Evolutionary conservation across 768 basidiomycete genomes (phyloP), one percentile per base, ranked within the genome.

Genomic region (Suillus brevipes): DNA sequence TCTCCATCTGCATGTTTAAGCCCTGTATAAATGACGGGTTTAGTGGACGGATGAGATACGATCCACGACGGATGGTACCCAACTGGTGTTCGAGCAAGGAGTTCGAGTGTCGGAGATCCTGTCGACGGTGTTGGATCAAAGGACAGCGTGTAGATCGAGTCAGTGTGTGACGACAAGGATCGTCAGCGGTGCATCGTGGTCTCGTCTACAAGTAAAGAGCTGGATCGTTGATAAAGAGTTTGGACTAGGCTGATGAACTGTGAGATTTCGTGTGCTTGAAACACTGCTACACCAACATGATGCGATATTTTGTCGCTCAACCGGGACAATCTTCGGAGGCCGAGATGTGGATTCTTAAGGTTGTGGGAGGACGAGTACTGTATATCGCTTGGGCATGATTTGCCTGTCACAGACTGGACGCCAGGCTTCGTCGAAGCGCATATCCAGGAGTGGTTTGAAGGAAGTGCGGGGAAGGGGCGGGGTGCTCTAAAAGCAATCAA

Each of bases 41-140:
- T 79, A 65, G 89, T 84, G 0, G 72, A 75, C 0, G 88, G 87
- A 70, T 89, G 84, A 6, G 79, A 77, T 13, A 87, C 83, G 65
- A 95, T 81, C 93, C 93, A 95, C 5, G 91, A 92, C 0, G 92
- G 90, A 69, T 86, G 85, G 67, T 82, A 75, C 37, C 90, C 89
- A 45, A 87, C 84, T 10, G 75, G 71, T 58, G 85, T 70, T 20
- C 80, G 67, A 6, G 85, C 82, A 16, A 78, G 69, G 40, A 84
- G 72, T 13, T 77, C 77, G 63, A 93, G 76, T 23, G 81, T 89
- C 76, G 31, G 88, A 82, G 62, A 78, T 77, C 67, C 90, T 79
- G 47, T 81, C 75, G 73, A 83, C 75, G 52, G 87, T 79, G 74
- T 85, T 6, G 86, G 79, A 69, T 92, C 85, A 70, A 95, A 94